Evolutionary conservation across 371 early-diverging fungal species (phyloP).

Genomic region (Smittium culicis): DNA sequence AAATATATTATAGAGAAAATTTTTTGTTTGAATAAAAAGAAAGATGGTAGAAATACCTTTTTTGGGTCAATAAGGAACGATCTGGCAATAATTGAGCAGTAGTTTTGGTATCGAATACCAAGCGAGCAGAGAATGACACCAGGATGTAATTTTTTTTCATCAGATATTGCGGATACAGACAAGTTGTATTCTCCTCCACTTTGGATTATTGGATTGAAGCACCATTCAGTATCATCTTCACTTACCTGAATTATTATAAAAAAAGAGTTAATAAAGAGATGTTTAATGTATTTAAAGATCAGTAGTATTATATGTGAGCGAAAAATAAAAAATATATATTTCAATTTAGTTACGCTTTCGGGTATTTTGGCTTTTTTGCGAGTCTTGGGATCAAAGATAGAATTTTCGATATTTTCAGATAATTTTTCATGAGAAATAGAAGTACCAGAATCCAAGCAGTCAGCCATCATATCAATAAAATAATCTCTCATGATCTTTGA

Average conservation of each 20-base stretch:
- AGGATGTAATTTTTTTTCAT: slow-evolving; percentile 52
- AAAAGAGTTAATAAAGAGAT: not conserved
- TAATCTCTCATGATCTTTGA: slow-evolving; percentile 67
- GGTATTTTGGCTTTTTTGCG: slow-evolving; percentile 11
- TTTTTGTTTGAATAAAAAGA: slow-evolving; percentile 59
- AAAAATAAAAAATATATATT: not conserved
- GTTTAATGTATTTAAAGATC: not conserved
- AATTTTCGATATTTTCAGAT: slow-evolving; percentile 41
- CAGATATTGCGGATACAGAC: slow-evolving; percentile 63
- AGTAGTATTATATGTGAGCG: not conserved
- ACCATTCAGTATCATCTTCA: slow-evolving; percentile 64
- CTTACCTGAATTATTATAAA: not conserved
- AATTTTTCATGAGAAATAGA: slow-evolving; percentile 76
- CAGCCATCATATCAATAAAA: slow-evolving; percentile 69
- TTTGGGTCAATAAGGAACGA: slow-evolving; percentile 86
- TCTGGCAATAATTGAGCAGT: slow-evolving; percentile 85
- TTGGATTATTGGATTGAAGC: slow-evolving; percentile 91
- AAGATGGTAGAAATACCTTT: slow-evolving; percentile 67
- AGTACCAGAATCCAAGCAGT: slow-evolving; percentile 74
- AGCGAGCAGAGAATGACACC: slow-evolving; percentile 85
- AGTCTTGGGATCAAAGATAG: slow-evolving; percentile 10
- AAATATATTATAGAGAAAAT: slow-evolving; percentile 47
- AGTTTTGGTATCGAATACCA: slow-evolving; percentile 82
- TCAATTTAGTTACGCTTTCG: slow-evolving; percentile 13
- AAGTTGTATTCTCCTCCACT: slow-evolving; percentile 90